A percentile compares a stretch with the other conserved stretches of the same genome.
These are phyloP conservation scores for Populus tremula DNA, from an alignment of 345 rosid species.

Conservation along the genomic window DNA sequence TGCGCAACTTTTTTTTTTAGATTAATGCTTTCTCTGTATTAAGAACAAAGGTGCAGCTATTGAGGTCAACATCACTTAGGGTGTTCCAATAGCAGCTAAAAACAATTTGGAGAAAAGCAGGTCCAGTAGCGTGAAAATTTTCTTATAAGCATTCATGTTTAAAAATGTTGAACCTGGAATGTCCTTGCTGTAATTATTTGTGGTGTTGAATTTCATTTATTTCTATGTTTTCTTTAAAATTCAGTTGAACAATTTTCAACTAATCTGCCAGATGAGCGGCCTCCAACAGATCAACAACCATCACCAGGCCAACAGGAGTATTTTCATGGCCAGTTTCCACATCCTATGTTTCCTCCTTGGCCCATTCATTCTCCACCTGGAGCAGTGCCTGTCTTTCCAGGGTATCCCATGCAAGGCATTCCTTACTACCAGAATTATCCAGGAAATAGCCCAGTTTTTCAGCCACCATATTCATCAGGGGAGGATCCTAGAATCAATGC, in stretches of 20 bases:
- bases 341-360: constrained; percentile 77
- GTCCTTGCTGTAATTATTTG: constrained; percentile 4
- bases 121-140: not conserved
- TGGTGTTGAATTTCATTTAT: not conserved
- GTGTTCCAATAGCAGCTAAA: not conserved
- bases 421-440: constrained; percentile 74
- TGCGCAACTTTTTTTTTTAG: not conserved
- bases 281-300: constrained; percentile 48
- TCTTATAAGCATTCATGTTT: not conserved
- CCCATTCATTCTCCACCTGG: constrained; percentile 89
- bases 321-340: constrained; percentile 71
- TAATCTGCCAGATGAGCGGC: constrained; percentile 50
- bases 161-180: constrained; percentile 4
- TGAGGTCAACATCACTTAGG: not conserved
- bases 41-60: not conserved
- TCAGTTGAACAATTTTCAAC: constrained; percentile 6
- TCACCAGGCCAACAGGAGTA: constrained; percentile 52
- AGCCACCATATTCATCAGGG: constrained; percentile 58
- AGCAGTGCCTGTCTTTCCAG: constrained; percentile 67
- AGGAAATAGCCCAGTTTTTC: constrained; percentile 57
- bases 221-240: constrained; percentile 11
- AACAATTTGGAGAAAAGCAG: not conserved
- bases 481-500: constrained; percentile 55
- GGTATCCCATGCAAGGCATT: constrained; percentile 82
- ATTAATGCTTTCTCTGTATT: not conserved